These are phyloP conservation scores for Stevia rebaudiana DNA, from an alignment of 140 eudicot genomes.

Conservation along the genomic window DNA sequence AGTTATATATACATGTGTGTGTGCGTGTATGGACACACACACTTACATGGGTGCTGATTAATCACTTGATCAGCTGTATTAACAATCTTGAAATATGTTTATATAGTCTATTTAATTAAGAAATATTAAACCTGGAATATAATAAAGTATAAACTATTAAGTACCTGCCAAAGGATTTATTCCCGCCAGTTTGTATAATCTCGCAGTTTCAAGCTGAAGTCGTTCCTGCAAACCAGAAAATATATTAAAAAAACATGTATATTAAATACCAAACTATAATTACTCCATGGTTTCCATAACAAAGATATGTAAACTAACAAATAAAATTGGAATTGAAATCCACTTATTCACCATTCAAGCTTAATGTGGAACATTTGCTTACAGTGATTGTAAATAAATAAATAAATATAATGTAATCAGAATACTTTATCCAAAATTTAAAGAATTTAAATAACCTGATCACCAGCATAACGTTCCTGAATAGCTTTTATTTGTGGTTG, in stretches of 20 bases:
- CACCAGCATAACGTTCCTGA: constrained; percentile 94
- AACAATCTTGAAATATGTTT: neutral
- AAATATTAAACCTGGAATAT: neutral
- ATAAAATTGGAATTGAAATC: neutral
- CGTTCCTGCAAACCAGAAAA: constrained; percentile 57
- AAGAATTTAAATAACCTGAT: constrained; percentile 54
- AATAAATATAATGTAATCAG: neutral
- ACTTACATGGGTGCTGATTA: too few relatives aligned
- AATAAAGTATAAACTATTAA: neutral
- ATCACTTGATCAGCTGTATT: neutral
- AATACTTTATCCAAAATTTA: neutral
- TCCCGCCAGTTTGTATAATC: constrained; percentile 87
- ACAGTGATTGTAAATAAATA: neutral
- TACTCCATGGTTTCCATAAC: neutral
- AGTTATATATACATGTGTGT: neutral
- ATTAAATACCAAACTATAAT: neutral
- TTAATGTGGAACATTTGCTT: neutral
- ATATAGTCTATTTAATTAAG: neutral
- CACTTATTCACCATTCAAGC: neutral
- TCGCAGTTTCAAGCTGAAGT: constrained; percentile 91
- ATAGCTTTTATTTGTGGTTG: constrained; percentile 96
- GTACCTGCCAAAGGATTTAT: constrained; percentile 91
- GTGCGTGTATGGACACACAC: too few relatives aligned
- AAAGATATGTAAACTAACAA: neutral
- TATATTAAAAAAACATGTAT: neutral